Evolutionary conservation across 371 early-diverging fungal genomes (phyloP), one percentile per base, ranked within the genome.

Genomic region (Actinomortierella wolfii): DNA sequence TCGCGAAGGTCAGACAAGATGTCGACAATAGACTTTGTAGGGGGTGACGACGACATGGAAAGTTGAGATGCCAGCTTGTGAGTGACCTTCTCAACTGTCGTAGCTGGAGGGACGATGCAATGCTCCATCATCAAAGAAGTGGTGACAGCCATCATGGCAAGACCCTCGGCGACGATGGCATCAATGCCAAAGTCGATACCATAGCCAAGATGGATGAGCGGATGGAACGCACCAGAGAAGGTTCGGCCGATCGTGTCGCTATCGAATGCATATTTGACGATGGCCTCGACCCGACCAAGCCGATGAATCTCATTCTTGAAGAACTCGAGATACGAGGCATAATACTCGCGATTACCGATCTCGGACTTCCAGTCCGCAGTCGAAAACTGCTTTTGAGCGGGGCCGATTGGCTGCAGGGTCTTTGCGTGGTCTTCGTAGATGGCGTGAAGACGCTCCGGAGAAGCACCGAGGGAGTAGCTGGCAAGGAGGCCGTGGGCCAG

Each of bases 131-230:
- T 71, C 44, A 47, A 17, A 0, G 21, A 8, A 7, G 61, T 69
- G 1, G 82, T 84, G 60, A 62, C 78, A 15, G 70, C 79, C 26
- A 59, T 73, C 82, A 83, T 79, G 2, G 88, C 86, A 42, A 89
- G 69, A 0, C 86, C 89, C 55, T 82, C 85, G 1, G 84, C 86
- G 15, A 78, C 75, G 18, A 81, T 63, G 18, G 81, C 76, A 39
- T 80, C 77, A 43, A 84, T 64, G 25, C 81, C 80, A 70, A 88
- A 89, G 57, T 89, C 89, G 18, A 88, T 56, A 0, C 85, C 88
- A 42, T 87, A 88, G 7, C 88, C 88, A 21, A 88, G 61, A 66
- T 87, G 87, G 52, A 89, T 87, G 1, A 89, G n/a, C 6, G 88
- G 86, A 63, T 87, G 87, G 51, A 76, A 80, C 0, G 80, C 74